Base-by-base conservation (phyloP, 495 filamentous ascomycete species). In the Lasiosphaeria hispida region DNA sequence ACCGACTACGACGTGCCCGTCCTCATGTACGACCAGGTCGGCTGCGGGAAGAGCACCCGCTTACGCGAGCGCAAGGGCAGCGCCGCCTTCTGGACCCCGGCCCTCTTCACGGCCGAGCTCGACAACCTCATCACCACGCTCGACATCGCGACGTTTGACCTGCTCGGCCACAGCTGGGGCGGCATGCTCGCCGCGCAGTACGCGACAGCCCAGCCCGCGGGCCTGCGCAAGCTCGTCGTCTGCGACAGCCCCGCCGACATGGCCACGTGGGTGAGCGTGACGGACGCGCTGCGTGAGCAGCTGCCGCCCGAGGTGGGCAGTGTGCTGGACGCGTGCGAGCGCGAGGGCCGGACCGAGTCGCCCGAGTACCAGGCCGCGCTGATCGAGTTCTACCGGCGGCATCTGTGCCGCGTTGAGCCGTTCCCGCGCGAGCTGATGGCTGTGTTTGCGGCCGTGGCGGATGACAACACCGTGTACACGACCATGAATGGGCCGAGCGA, bases 21-120 rank as follows among this genome's bases (percentile, higher is more conserved):
- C n/a, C 63, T 83, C 15, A 64, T 82, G 60, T 84, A 84, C 62
- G 80, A 83, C 59, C 79, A 83, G 55, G 62, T 83, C 53, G 78
- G 79, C 15, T 77, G 72, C 61, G 80, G 77, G 10, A 23, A 56
- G 7, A 78, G 72, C 17, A 80, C 80, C 0, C 78, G 74, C 51
- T 67, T 81, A 7, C 70, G 60, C 3, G 69, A 78, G 7, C 77
- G 73, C 39, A 53, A 42, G 0, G 72, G 72, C 19, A 74, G 79
- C 48, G 61, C 66, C 15, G 50, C 45, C 0, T 81, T 83, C 66
- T 84, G 78, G 78, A 75, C 70, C 0, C 48, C 69, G 0, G 64
- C 75, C 8, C 67, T 83, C 0, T 83, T 83, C 64, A 53, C 73
- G 30, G 48, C 50, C 7, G 80, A 84, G 63, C 74, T 83, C 0